A percentile compares a stretch with the other conserved stretches of the same genome.
phyloP scores from a whole-genome alignment of 805 yeast genomes.

The Wickerhamomyces pijperi region DNA sequence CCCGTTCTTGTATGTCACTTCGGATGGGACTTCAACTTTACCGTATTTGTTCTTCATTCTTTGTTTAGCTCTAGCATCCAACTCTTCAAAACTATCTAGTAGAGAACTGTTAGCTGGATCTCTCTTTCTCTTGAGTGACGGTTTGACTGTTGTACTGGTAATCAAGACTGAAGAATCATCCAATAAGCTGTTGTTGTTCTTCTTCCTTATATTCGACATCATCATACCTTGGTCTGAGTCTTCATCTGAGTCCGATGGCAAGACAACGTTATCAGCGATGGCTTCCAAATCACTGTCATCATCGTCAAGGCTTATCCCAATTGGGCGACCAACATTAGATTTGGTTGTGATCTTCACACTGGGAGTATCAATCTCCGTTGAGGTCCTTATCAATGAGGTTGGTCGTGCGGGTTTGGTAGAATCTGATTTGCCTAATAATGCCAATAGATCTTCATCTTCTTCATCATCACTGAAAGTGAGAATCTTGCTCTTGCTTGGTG shows the following conservation, averaged over 20 bases:
- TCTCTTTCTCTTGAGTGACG: background rate
- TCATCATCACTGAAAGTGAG: background rate
- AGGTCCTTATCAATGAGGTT: background rate
- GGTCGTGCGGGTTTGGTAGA: too few relatives aligned
- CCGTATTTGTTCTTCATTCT: background rate
- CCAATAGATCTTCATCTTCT: background rate
- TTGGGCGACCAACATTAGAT: too few relatives aligned
- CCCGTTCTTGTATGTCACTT: background rate
- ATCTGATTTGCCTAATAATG: background rate
- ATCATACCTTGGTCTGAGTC: too few relatives aligned
- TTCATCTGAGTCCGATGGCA: background rate
- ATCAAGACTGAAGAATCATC: background rate
- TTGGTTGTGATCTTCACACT: background rate
- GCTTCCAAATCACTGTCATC: background rate
- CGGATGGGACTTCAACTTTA: background rate
- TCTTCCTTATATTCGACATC: background rate
- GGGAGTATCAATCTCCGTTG: background rate
- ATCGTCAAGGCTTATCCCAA: background rate
- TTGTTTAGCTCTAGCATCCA: background rate
- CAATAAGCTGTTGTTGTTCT: too few relatives aligned
- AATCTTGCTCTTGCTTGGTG: background rate
- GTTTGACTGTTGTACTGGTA: background rate
- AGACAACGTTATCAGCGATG: background rate
- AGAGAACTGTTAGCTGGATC: background rate
- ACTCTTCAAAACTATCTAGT: background rate